Base-by-base conservation (phyloP, 768 basidiomycete genomes). In the Phallus indusiatus region DNA sequence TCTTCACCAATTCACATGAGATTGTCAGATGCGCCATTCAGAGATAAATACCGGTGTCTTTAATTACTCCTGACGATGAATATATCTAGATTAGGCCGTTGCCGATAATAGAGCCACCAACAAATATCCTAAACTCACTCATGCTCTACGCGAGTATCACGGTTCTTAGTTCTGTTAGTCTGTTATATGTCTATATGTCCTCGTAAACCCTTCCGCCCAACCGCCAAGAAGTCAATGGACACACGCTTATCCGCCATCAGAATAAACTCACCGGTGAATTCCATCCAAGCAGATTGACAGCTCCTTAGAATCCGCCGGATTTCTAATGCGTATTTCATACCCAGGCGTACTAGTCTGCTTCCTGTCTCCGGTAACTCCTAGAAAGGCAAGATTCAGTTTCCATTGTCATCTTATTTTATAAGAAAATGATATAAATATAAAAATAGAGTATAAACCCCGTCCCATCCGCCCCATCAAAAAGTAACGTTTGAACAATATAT, bases 261-360 rank as follows among this genome's bases (percentile, higher is more conserved):
- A 22, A 51, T 12, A 22, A 51, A 51, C 50, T 51, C 50, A 22
- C 50, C 42, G 42, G 42, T 51, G 5, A 59, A 18, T 37, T 59
- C 57, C 24, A 18, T 33, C 57, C 57, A 59, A 21, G 17, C 49
- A 20, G 5, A 20, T 12, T 22, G 34, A 37, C 57, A 51, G 21
- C 47, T 50, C 16, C 52, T 12, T 4, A 59, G 28, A 17, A 53
- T 34, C 34, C 36, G 20, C 18, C 57, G 49, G 20, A 51, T 51
- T 20, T 59, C 57, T 36, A 59, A 33, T n/a, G 48, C 57, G 37
- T 59, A 53, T 11, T 9, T 34, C 14, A 59, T 51, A 22, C 33
- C 57, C 22, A 51, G 57, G 2, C 49, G 48, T 24, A 48, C 50
- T 20, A 59, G 37, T 21, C 37, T 20, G 14, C 21, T 22, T 17